Evolutionary conservation across 2,329 filamentous ascomycete species (phyloP).

Genomic region (Fusarium acutatum): DNA sequence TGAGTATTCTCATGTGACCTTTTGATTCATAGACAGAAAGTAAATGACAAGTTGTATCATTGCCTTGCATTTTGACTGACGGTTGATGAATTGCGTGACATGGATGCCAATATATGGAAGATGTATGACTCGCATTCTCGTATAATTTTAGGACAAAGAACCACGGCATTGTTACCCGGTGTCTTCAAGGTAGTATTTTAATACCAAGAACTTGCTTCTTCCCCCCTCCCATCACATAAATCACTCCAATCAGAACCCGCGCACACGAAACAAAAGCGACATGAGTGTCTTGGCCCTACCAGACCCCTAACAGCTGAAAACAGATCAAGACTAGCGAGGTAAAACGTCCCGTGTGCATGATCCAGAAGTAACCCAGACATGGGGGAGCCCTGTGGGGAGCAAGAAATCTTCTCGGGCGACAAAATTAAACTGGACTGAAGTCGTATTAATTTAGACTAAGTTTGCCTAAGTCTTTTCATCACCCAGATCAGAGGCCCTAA

Average conservation of each 20-base stretch:
- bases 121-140: not conserved
- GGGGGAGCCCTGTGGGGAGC: not conserved
- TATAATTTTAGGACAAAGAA: not conserved
- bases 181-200: not conserved
- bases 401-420: accelerated
- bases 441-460: accelerated
- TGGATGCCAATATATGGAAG: accelerated
- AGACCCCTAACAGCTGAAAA: not conserved
- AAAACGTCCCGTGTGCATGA: not conserved
- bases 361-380: not conserved
- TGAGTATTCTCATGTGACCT: not conserved
- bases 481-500: not conserved
- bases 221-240: not conserved
- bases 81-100: not conserved
- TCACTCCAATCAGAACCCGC: not conserved
- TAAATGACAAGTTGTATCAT: too few relatives aligned
- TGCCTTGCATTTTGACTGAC: too few relatives aligned
- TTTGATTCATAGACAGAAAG: accelerated
- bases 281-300: not conserved
- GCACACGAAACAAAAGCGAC: not conserved
- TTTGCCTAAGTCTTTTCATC: accelerated
- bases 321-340: not conserved
- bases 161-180: not conserved
- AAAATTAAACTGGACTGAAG: not conserved
- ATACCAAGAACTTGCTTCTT: not conserved